Percentiles rank a stretch among this genome's conserved stretches.
These are phyloP conservation scores for Erigeron canadensis DNA, from an alignment of 129 eudicot species.

Conservation along the genomic window DNA sequence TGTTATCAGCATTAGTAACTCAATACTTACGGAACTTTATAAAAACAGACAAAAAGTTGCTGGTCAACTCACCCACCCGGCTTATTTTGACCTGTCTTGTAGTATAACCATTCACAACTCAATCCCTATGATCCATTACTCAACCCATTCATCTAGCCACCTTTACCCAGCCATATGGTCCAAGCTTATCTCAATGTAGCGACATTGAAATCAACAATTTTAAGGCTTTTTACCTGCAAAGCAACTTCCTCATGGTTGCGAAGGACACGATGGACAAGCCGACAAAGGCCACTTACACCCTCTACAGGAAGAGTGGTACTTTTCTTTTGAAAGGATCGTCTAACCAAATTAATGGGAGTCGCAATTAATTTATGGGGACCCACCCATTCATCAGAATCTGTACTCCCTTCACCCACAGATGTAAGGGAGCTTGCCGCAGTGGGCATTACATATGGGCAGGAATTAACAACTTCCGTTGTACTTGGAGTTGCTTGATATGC, in stretches of 20 bases:
- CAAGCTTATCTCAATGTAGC: background rate
- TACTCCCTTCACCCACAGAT: constrained; percentile 32
- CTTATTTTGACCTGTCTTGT: too few species aligned
- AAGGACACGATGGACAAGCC: constrained; percentile 70
- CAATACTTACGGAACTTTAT: too few species aligned
- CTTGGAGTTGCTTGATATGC: constrained; percentile 80
- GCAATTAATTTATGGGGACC: constrained; percentile 54
- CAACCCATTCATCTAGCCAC: background rate
- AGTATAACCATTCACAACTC: background rate
- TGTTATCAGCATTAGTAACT: too few species aligned
- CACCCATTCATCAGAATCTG: constrained; percentile 37
- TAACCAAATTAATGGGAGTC: constrained; percentile 56
- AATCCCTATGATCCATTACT: background rate
- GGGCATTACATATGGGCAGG: constrained; percentile 84
- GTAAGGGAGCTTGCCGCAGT: constrained; percentile 45
- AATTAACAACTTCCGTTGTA: constrained; percentile 64
- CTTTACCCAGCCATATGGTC: background rate
- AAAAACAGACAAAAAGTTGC: too few species aligned
- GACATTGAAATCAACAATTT: background rate
- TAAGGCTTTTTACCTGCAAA: constrained; percentile 55
- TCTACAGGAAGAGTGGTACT: constrained; percentile 75
- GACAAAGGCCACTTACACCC: constrained; percentile 77
- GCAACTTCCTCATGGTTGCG: constrained; percentile 79
- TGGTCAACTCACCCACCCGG: too few species aligned
- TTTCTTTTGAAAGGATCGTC: constrained; percentile 70